Base-by-base conservation (phyloP, 495 filamentous ascomycete species). In the Tuber brumale region DNA sequence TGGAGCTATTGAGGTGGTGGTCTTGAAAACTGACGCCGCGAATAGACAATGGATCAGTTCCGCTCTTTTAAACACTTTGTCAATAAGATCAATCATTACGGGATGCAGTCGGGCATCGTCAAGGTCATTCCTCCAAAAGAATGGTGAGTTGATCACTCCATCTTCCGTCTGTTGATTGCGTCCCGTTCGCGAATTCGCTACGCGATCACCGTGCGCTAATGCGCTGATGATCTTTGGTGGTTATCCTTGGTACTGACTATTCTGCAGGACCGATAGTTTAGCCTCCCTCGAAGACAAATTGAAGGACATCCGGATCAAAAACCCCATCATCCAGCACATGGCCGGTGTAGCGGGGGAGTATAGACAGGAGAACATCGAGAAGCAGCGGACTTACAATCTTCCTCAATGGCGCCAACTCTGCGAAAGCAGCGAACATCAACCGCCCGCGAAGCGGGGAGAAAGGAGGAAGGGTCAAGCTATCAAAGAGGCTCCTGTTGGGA, bases 271-370 rank as follows among this genome's bases (percentile, higher is more conserved):
- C 80, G 91, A 94, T 77, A 85, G 89, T 39, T 89, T 95, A 39
- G 91, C 93, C 31, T 84, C 88, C 45, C 89, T 97, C 76, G 90
- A 95, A 79, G 92, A 97, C 80, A 87, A 91, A 74, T 89, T 99
- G 76, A 97, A 97, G 84, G 91, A 91, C 72, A 92, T 99, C 82
- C 91, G 90, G 76, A 93, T 97, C 80, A 95, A 94, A 86, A 96
- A 98, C 78, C 95, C 95, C 16, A 98, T 99, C 83, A 95, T 92
- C 82, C 95, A 99, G 82, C 95, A 99, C 80, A 98, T 98, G 83
- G 93, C 94, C 86, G 96, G 95, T 16, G 92, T 90, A 72, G 92
- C 94, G 80, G 95, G 96, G 42, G 95, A 91, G 45, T 99, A 97
- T 82, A 94, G 94, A 41, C 96, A 98, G 80, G 92, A 93, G 81